Base-by-base conservation (phyloP, 75 land plant species). In the Picea sitchensis region DNA sequence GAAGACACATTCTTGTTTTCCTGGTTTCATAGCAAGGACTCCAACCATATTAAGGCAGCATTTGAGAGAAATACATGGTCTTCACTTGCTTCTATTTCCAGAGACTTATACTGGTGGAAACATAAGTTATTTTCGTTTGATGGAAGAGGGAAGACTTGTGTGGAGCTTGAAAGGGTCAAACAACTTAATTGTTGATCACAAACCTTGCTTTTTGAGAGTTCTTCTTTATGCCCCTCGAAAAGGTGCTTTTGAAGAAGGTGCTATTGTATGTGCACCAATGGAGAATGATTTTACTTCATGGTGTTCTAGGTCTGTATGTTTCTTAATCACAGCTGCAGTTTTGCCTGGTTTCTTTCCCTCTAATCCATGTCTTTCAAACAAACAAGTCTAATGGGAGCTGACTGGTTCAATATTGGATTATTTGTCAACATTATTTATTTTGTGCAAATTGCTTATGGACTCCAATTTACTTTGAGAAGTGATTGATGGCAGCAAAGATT, bases 221-320 rank as follows among this genome's bases (percentile, higher is more conserved):
- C 73, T 80, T 85, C 74, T 96, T 71, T 90, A 83, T 77, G 94
- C 94, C 32, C 80, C 81, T 59, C 87, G 85, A 60, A 87, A 86
- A 85, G 98, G 98, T 31, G 75, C 73, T 79, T 87, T 92, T 81
- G 94, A 96, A 83, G 90, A 87, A 71, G 98, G 97, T 61, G 94
- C 93, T 57, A 76, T 87, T 34, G 83, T 96, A 44, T 94, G 89
- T 88, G 87, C 90, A 21, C 95, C 98, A 30, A 61, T 17, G n/a
- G 73, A 71, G 7, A 31, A 82, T 57, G 98, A 96, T 76, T 76
- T 88, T 20, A 68, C 78, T 12, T 56, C 65, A 4, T 91, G 82
- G 86, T 78, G 51, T 41, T 80, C 86, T 31, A 85, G 87, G 92
- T 87, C 59, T 73, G 63, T 76, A 47, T 41, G 38, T 34, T 13